phyloP scores from a whole-genome alignment of 495 filamentous ascomycete species.

The Tuber magnatum region DNA sequence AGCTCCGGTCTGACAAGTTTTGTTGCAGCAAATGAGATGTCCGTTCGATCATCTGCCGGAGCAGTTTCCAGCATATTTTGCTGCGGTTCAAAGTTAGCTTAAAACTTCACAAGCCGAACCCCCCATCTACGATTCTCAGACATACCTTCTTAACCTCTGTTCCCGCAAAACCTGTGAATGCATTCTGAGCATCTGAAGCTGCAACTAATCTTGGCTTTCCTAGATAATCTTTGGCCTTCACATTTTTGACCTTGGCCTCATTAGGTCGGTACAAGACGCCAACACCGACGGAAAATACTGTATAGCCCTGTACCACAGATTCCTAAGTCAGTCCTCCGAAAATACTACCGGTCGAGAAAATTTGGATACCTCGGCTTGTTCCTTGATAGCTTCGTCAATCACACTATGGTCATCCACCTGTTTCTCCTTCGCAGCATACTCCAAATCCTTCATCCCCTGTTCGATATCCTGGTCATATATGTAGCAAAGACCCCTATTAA shows the following conservation, averaged over 20 bases:
- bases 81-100: constrained; percentile 19
- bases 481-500: constrained; percentile 96
- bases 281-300: constrained; percentile 96
- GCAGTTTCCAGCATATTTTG: constrained; percentile 37
- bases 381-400: constrained; percentile 90
- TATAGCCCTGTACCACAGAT: constrained; percentile 65
- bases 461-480: constrained; percentile 91
- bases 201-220: constrained; percentile 92
- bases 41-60: constrained; percentile 70
- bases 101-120: neutral
- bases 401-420: constrained; percentile 91
- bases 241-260: constrained; percentile 94
- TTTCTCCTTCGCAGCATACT: constrained; percentile 92
- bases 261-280: constrained; percentile 93
- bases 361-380: constrained; percentile 72
- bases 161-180: constrained; percentile 68
- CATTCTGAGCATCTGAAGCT: constrained; percentile 69
- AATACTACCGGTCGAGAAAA: neutral
- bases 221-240: constrained; percentile 94
- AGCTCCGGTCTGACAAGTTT: constrained; percentile 84
- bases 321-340: constrained; percentile 19
- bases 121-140: neutral
- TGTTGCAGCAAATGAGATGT: constrained; percentile 79
- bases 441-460: constrained; percentile 81
- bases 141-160: constrained; percentile 62